Evolutionary conservation across 2,329 filamentous ascomycete species (phyloP).

Genomic region (Calonectria leucothoes): DNA sequence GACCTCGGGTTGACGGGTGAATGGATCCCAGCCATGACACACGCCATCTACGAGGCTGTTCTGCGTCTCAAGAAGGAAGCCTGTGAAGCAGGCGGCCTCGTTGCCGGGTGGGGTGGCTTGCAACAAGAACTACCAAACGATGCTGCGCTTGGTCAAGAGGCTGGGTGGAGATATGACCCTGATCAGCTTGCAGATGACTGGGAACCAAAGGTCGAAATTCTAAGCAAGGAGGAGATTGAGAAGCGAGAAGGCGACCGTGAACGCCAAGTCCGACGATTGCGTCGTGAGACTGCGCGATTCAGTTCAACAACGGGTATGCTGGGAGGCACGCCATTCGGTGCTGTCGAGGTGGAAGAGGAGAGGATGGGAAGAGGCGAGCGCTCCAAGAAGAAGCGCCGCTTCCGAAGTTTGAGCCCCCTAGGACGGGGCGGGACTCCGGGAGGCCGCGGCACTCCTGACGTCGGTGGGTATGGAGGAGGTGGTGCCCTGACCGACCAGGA

Average conservation of each 20-base stretch:
- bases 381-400: conserved; percentile 94
- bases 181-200: conserved; percentile 88
- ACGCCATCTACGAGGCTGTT: conserved; percentile 96
- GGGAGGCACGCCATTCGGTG: conserved; percentile 76
- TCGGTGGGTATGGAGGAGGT: conserved; percentile 78
- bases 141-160: conserved; percentile 82
- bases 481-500: conserved; percentile 80
- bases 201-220: conserved; percentile 83
- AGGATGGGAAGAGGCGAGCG: conserved; percentile 92
- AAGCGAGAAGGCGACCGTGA: conserved; percentile 96
- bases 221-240: conserved; percentile 97
- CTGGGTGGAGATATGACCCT: conserved; percentile 95
- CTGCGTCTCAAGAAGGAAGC: conserved; percentile 95
- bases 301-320: conserved; percentile 86
- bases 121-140: conserved; percentile 85
- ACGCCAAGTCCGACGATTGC: conserved; percentile 85
- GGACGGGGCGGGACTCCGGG: conserved; percentile 73
- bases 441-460: conserved; percentile 84
- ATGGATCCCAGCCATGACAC: conserved; percentile 94
- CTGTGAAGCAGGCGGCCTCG: conserved; percentile 88
- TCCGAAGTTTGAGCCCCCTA: conserved; percentile 86
- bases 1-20: conserved; percentile 91
- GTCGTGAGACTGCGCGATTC: conserved; percentile 92
- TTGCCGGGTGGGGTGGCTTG: conserved; percentile 74
- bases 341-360: conserved; percentile 74